phyloP scores from a whole-genome alignment of 179 eudicot species.

The Vitellaria paradoxa region DNA sequence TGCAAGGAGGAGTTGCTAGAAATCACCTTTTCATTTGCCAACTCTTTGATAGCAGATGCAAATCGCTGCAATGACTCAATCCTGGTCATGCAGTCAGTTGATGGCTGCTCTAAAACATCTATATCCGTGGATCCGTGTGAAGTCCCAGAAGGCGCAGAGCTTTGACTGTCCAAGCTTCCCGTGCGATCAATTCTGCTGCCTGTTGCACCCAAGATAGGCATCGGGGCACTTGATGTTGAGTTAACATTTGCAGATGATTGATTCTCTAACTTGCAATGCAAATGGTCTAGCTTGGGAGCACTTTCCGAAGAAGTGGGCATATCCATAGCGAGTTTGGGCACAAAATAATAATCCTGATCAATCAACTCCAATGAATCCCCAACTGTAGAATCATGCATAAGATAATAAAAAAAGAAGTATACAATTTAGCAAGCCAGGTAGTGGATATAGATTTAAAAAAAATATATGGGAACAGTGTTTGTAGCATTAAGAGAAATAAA shows the following conservation, averaged over 20 bases:
- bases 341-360: constrained; percentile 89
- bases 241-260: constrained; percentile 37
- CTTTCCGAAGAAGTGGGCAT: constrained; percentile 52
- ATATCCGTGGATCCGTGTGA: constrained; percentile 60
- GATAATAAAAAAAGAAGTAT: neutral
- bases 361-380: constrained; percentile 64
- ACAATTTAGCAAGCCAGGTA: neutral
- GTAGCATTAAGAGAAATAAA: neutral
- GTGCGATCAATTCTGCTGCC: constrained; percentile 28
- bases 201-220: constrained; percentile 47
- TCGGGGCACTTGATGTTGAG: constrained; percentile 45
- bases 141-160: constrained; percentile 64
- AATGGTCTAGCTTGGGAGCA: constrained; percentile 43
- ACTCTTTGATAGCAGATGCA: constrained; percentile 75
- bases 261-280: constrained; percentile 44
- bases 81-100: constrained; percentile 59
- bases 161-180: constrained; percentile 57
- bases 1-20: neutral
- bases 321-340: constrained; percentile 61
- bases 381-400: constrained; percentile 41
- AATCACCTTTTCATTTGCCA: constrained; percentile 75
- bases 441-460: neutral
- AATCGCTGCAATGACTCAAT: constrained; percentile 66
- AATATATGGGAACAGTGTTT: neutral
- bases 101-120: constrained; percentile 63